Evolutionary conservation across 1,284 basidiomycete species (phyloP).

Genomic region (Cystobasidium slooffiae): DNA sequence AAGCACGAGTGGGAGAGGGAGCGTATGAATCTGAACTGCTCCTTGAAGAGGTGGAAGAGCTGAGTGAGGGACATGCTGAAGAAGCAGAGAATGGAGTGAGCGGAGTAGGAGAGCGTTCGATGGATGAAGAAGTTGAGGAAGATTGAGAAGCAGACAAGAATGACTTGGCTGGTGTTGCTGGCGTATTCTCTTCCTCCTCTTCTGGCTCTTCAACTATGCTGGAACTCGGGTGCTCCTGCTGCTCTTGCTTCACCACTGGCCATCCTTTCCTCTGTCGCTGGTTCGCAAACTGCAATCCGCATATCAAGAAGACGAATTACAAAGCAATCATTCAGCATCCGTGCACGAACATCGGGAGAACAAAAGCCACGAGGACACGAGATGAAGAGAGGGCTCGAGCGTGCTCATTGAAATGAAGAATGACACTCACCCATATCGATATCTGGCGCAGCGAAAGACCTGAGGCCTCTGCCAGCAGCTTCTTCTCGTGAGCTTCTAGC

Average conservation of each 20-base stretch:
- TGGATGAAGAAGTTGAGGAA: constrained; percentile 20
- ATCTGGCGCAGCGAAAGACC: constrained; percentile 34
- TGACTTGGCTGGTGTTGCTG: neutral
- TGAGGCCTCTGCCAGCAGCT: constrained; percentile 24
- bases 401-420: neutral
- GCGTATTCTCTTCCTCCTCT: neutral
- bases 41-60: constrained; percentile 26
- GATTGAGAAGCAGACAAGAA: neutral
- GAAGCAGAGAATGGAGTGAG: constrained; percentile 5
- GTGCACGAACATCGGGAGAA: neutral
- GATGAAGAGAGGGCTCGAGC: constrained; percentile 10
- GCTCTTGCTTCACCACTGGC: constrained; percentile 1
- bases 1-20: neutral
- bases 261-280: constrained; percentile 31
- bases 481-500: constrained; percentile 26
- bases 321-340: neutral
- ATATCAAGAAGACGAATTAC: neutral
- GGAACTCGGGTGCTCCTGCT: neutral
- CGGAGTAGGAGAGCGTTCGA: constrained; percentile 1
- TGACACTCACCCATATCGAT: constrained; percentile 37
- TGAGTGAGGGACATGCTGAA: constrained; percentile 24
- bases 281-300: constrained; percentile 18
- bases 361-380: neutral
- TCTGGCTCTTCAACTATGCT: neutral
- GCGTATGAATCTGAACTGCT: constrained; percentile 12